Base-by-base conservation (phyloP, 140 eudicot species). In the Flaveria floridana region DNA sequence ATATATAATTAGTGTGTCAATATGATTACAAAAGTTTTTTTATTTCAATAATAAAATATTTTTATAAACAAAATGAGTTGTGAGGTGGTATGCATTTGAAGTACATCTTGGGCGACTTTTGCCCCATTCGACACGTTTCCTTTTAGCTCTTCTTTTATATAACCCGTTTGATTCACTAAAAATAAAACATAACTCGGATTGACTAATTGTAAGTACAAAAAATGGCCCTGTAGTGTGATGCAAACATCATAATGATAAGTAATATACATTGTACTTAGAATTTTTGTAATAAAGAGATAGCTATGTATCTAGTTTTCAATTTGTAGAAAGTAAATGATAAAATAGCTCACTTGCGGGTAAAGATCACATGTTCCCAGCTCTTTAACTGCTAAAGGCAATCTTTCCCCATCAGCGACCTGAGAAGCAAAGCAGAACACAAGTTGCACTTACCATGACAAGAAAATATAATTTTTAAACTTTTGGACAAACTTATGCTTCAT, bases 331-430 rank as follows among this genome's bases (percentile, higher is more conserved):
- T 70, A 70, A 47, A 48, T 18, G 18, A 21, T 1, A 11, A 47
- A 64, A 66, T n/a, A 61, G 79, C 87, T 81, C 66, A 91, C 97
- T 80, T 91, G 97, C 18, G 97, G 97, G 82, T 91, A 91, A 72
- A 91, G 91, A 81, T 91, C 97, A 75, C 97, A 91, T 21, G 91
- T 89, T 65, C 97, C 97, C 88, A 91, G 78, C 85, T 91, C 97
- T 81, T 81, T 91, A 37, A 91, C 97, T 16, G 95, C 91, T 85
- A 91, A 81, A 72, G 94, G 97, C 82, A 91, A 74, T 69, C 97
- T 89, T 81, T 91, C 97, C 71, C 97, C 97, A 79, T 91, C 97
- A 71, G 96, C 76, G 62, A 85, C 91, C 97, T 91, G 81, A 75
- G 79, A 85, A 30, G 63, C 12, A 66, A 77, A 71, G 13, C 25